Base-by-base conservation (phyloP, 148 eudicot species). In the Chenopodium quinoa region DNA sequence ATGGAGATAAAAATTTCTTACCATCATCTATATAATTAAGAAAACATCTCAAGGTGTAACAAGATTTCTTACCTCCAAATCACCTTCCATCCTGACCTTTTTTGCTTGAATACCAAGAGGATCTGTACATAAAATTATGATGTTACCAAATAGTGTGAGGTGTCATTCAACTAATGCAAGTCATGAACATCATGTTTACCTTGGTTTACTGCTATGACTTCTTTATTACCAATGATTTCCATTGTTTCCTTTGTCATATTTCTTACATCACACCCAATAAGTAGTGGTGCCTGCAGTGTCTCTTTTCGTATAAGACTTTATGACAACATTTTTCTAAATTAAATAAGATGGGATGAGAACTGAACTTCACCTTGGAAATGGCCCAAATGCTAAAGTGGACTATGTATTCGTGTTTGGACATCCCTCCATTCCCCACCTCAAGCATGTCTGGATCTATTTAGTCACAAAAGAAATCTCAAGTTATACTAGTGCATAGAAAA, bases 401-500 rank as follows among this genome's bases (percentile, higher is more conserved):
- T 14, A 87, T 89, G 87, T 95, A 93, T 78, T 95, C 96, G 0
- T 87, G 77, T 69, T 87, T 89, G 0, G 87, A 86, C 98, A 95
- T 95, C 69, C 96, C 91, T 83, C 98, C 98, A 79, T 95, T 93
- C 75, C 98, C 98, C n/a, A 95, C 89, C 88, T 95, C 98, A 82
- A 95, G 97, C 98, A 92, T 93, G 86, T 95, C 98, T 9, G 98
- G 98, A 85, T 95, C 97, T 95, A 88, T 78, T 60, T 62, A 76
- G 64, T 31, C 32, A 64, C 31, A 37, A 19, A 69, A 52, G 46
- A 25, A 71, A 10, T 17, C 32, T 16, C 13, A 34, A 34, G 37
- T 34, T 34, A 2, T 34, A 32, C 27, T 23, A 56, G 22, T 12
- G 73, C 56, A 50, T 50, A 50, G 17, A 58, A 17, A 4, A 27